Conservation (phyloP, 208 protist species). For the Trypanosoma mega region DNA sequence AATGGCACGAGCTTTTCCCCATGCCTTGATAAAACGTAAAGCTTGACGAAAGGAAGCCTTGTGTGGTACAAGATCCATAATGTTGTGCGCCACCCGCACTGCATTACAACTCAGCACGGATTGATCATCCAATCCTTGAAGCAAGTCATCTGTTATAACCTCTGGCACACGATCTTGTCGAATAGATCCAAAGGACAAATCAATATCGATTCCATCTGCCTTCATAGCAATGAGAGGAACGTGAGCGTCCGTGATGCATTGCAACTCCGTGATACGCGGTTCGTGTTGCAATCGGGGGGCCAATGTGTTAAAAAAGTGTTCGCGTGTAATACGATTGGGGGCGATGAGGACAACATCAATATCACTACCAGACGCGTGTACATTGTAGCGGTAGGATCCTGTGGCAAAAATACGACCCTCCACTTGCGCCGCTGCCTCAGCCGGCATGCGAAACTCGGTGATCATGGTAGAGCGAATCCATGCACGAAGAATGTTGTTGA, state of each 20-base stretch:
- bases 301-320: conserved; percentile 95
- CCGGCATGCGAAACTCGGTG: conserved; percentile 87
- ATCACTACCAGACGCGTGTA: conserved; percentile 95
- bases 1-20: conserved; percentile 93
- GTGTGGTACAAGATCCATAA: conserved; percentile 96
- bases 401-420: conserved; percentile 97
- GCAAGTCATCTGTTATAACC: conserved; percentile 91
- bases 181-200: conserved; percentile 95
- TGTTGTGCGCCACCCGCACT: conserved; percentile 95
- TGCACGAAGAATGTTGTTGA: conserved; percentile 78
- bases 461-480: conserved; percentile 90
- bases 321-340: conserved; percentile 89
- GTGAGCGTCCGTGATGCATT: conserved; percentile 92
- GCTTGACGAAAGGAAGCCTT: conserved; percentile 93
- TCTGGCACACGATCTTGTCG: conserved; percentile 86
- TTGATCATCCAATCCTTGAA: conserved; percentile 94
- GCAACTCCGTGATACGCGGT: conserved; percentile 79
- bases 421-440: conserved; percentile 78
- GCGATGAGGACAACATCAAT: conserved; percentile 97
- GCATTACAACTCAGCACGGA: conserved; percentile 95
- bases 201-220: conserved; percentile 95
- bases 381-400: conserved; percentile 98
- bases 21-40: conserved; percentile 96
- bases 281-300: conserved; percentile 71
- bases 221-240: conserved; percentile 97